These are phyloP conservation scores for Malbranchea zuffiana DNA, from an alignment of 2,329 filamentous ascomycete species.

Conservation along the genomic window DNA sequence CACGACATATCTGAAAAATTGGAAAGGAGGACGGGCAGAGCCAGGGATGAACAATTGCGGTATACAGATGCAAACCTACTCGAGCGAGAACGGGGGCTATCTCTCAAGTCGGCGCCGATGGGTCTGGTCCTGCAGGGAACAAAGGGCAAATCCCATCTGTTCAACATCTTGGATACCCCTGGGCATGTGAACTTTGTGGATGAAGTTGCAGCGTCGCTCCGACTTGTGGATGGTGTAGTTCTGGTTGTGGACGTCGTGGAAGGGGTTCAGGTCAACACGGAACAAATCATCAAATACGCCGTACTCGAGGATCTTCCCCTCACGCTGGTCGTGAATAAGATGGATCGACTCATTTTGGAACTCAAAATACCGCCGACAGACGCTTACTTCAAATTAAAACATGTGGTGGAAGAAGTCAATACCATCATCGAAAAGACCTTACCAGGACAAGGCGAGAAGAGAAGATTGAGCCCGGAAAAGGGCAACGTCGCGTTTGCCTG, in stretches of 20 bases:
- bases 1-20: slow-evolving; percentile 73
- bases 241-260: slow-evolving; percentile 93
- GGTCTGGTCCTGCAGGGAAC: slow-evolving; percentile 79
- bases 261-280: slow-evolving; percentile 96
- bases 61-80: slow-evolving; percentile 90
- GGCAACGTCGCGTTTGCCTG: slow-evolving; percentile 97
- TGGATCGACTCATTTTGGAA: slow-evolving; percentile 90
- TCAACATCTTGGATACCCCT: slow-evolving; percentile 93
- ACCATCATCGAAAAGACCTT: slow-evolving; percentile 82
- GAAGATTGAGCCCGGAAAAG: slow-evolving; percentile 83
- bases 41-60: slow-evolving; percentile 76
- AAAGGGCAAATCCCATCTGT: slow-evolving; percentile 83
- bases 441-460: slow-evolving; percentile 66
- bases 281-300: slow-evolving; percentile 94
- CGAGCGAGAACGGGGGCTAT: slow-evolving; percentile 80
- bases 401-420: slow-evolving; percentile 97
- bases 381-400: slow-evolving; percentile 97
- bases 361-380: slow-evolving; percentile 87
- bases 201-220: slow-evolving; percentile 79
- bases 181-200: slow-evolving; percentile 98
- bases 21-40: slow-evolving; percentile 69
- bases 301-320: slow-evolving; percentile 81
- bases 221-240: slow-evolving; percentile 83
- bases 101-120: slow-evolving; percentile 90
- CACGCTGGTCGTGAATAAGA: slow-evolving; percentile 89